Evolutionary conservation across 371 early-diverging fungal species (phyloP).

Genomic region (Smittium culicis): DNA sequence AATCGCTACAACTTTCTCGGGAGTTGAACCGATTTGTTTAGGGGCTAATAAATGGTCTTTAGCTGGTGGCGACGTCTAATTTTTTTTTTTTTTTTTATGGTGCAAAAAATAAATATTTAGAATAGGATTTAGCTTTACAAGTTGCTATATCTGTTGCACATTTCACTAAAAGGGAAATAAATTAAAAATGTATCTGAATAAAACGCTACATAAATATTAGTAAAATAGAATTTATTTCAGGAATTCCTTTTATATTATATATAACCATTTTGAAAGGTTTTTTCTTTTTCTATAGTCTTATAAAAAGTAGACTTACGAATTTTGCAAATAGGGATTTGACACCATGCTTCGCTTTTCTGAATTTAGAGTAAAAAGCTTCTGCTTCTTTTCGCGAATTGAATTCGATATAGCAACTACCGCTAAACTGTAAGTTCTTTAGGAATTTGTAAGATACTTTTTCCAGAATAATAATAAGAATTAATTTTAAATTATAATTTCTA

Average conservation of each 20-base stretch:
- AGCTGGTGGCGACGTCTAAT: not conserved
- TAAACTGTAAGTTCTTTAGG: slow-evolving; percentile 1
- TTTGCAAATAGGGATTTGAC: not conserved
- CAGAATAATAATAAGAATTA: too few species aligned
- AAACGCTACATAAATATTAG: too few species aligned
- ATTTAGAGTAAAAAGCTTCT: slow-evolving; percentile 1
- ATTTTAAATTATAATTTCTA: too few species aligned
- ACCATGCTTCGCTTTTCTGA: not conserved
- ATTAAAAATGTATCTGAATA: not conserved
- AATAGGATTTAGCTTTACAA: not conserved
- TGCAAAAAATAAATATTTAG: not conserved
- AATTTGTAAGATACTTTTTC: slow-evolving; percentile 6
- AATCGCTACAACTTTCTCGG: not conserved
- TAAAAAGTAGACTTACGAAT: too few species aligned
- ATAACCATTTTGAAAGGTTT: too few species aligned
- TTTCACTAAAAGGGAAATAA: not conserved
- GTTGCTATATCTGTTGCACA: too few species aligned
- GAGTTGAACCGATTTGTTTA: not conserved
- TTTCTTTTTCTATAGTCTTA: too few species aligned
- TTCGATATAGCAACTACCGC: slow-evolving; percentile 5
- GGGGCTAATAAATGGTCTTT: not conserved
- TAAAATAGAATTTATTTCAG: too few species aligned
- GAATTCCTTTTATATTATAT: too few species aligned
- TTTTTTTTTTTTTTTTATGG: too few species aligned
- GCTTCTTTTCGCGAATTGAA: slow-evolving; percentile 1